Evolutionary conservation across 2,329 filamentous ascomycete species (phyloP).

Genomic region (Aspergillus awamori): DNA sequence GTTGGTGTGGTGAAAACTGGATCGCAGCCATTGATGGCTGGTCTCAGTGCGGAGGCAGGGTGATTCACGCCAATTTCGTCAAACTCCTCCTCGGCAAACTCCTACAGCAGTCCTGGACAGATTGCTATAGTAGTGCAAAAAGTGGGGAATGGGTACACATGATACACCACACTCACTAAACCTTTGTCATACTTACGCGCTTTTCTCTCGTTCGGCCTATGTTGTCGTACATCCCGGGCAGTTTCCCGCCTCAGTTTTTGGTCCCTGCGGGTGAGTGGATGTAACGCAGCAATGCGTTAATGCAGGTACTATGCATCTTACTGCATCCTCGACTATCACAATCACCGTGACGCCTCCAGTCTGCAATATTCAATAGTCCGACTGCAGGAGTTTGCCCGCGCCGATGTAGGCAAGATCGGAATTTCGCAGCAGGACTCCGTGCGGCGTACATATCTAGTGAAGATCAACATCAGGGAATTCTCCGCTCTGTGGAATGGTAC

Average conservation of each 20-base stretch:
- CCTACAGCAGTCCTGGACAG: not conserved
- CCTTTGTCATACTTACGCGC: not conserved
- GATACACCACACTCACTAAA: not conserved
- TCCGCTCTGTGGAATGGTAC: constrained; percentile 17
- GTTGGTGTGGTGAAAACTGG: constrained; percentile 18
- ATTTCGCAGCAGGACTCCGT: constrained; percentile 9
- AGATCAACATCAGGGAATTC: constrained; percentile 19
- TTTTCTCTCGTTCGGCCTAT: not conserved
- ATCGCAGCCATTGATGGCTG: not conserved
- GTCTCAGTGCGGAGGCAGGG: constrained; percentile 7
- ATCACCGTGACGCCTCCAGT: not conserved
- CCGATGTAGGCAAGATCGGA: constrained; percentile 12
- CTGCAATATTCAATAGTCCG: constrained; percentile 2
- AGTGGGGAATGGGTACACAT: not conserved
- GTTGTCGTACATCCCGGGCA: not conserved
- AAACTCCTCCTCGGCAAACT: constrained; percentile 3
- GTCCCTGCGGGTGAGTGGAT: not conserved
- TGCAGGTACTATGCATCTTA: constrained; percentile 10
- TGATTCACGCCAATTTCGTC: constrained; percentile 1
- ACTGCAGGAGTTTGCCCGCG: not conserved
- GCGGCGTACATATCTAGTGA: constrained; percentile 6
- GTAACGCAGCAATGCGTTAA: not conserved
- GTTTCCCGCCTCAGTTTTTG: not conserved
- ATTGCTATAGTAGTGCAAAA: not conserved
- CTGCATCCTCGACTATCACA: constrained; percentile 8